Percentiles rank a stretch among this genome's conserved stretches.
These are phyloP conservation scores for Podospora pseudocomata DNA, from an alignment of 495 filamentous ascomycete genomes.

Conservation along the genomic window DNA sequence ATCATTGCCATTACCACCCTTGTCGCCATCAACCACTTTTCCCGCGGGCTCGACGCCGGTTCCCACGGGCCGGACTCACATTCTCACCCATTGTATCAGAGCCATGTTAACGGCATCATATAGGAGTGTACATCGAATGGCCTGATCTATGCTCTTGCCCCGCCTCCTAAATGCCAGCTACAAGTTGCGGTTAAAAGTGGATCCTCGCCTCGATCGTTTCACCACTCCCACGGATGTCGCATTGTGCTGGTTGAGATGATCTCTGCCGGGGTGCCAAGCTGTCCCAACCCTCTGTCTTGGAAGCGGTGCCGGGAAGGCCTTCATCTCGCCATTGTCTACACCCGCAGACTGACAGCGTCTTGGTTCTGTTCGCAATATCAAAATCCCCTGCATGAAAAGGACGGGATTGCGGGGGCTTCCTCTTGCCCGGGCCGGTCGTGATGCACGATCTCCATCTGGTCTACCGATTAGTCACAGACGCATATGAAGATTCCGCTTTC, in stretches of 20 bases:
- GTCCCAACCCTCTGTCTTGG: constrained; percentile 8
- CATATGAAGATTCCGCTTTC: constrained; percentile 3
- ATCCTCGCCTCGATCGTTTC: constrained; percentile 1
- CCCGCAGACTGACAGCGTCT: neutral
- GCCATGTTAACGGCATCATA: neutral
- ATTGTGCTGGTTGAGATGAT: neutral
- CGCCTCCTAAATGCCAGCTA: neutral
- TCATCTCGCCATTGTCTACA: constrained; percentile 1
- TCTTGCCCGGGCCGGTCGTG: neutral
- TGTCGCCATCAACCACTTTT: neutral
- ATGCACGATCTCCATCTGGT: constrained; percentile 3
- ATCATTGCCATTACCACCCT: neutral
- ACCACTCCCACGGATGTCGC: neutral
- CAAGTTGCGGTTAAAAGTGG: constrained; percentile 13
- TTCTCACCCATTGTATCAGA: neutral
- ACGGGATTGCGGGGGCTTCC: neutral
- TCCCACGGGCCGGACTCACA: constrained; percentile 2
- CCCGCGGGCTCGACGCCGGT: neutral
- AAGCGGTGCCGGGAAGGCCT: neutral
- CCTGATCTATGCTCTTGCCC: neutral
- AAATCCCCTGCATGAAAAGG: constrained; percentile 9
- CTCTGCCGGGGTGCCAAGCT: neutral
- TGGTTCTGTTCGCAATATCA: constrained; percentile 2
- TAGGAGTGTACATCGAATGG: neutral
- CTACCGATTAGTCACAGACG: neutral